A percentile compares a stretch with the other conserved stretches of the same genome.
phyloP scores from a whole-genome alignment of 352 stramenopile genomes.

The Pythium biforme region DNA sequence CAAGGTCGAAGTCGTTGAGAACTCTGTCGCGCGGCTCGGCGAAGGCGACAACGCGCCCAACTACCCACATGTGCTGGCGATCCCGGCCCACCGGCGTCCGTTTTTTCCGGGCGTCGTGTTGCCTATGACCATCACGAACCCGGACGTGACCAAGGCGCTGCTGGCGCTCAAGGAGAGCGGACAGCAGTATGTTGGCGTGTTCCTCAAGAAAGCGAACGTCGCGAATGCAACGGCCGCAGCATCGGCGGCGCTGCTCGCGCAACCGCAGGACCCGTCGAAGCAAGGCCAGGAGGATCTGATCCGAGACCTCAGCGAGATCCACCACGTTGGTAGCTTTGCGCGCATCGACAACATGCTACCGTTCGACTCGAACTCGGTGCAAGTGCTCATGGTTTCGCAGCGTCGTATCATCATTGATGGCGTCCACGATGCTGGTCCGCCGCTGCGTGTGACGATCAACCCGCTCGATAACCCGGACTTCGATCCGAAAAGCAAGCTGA shows the following conservation, averaged over 20 bases:
- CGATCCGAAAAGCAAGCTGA: conserved; percentile 85
- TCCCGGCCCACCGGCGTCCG: conserved; percentile 69
- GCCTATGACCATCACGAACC: conserved; percentile 85
- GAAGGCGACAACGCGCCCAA: conserved; percentile 68
- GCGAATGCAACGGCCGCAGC: conserved; percentile 9
- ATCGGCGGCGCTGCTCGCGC: conserved; percentile 5
- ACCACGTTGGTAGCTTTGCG: conserved; percentile 95
- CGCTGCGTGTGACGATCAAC: conserved; percentile 66
- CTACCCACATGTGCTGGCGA: conserved; percentile 76
- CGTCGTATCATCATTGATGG: conserved; percentile 81
- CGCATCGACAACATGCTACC: conserved; percentile 92
- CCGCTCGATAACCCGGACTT: conserved; percentile 69
- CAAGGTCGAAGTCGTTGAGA: conserved; percentile 65
- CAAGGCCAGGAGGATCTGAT: conserved; percentile 84
- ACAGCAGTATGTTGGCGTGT: conserved; percentile 93
- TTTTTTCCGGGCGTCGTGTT: conserved; percentile 84
- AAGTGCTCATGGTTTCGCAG: conserved; percentile 89
- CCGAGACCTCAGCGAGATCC: conserved; percentile 91
- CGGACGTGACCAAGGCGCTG: conserved; percentile 86
- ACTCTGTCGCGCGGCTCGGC: conserved; percentile 50
- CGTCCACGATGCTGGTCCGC: conserved; percentile 59
- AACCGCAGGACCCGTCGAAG: conserved; percentile 33
- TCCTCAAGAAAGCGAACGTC: conserved; percentile 82
- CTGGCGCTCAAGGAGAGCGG: conserved; percentile 84
- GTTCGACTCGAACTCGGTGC: conserved; percentile 69